These are phyloP conservation scores for Knoxdaviesia proteae DNA, from an alignment of 2,329 filamentous ascomycete genomes.

Conservation along the genomic window DNA sequence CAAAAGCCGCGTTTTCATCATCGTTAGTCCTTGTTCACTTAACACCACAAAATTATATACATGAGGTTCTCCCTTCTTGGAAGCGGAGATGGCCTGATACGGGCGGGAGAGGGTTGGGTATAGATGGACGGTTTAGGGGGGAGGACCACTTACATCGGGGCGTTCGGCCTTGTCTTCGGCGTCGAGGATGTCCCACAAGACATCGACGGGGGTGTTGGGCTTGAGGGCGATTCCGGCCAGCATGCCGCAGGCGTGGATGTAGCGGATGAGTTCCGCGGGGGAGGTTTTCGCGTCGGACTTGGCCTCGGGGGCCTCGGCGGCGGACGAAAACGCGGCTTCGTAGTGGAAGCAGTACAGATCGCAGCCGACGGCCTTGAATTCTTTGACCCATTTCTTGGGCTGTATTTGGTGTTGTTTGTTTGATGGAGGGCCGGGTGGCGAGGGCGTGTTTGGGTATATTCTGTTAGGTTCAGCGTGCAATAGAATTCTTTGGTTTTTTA, in stretches of 20 bases:
- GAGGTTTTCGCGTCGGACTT: conserved; percentile 51
- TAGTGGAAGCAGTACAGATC: conserved; percentile 99
- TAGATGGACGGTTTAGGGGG: no score
- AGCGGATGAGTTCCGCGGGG: conserved; percentile 68
- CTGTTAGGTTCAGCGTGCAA: no score
- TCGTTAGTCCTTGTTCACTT: no score
- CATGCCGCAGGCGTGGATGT: conserved; percentile 76
- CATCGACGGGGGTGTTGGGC: conserved; percentile 74
- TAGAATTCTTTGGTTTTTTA: no score
- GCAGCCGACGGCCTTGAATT: conserved; percentile 83
- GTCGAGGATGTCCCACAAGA: conserved; percentile 78
- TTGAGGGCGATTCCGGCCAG: conserved; percentile 91
- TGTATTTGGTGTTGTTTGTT: conserved; percentile 14
- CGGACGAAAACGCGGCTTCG: conserved; percentile 79
- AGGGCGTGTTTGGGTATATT: no score
- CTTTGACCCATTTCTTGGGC: conserved; percentile 96
- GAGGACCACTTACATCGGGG: conserved; percentile 53
- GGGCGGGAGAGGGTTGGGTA: no score
- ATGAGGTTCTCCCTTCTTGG: no score
- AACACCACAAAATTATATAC: no score
- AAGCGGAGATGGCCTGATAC: no score
- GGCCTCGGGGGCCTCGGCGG: conserved; percentile 58
- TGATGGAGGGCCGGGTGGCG: no score
- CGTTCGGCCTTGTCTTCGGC: conserved; percentile 49
- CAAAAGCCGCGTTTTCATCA: no score